Evolutionary conservation across 176 grass and related monocot species (phyloP), one percentile per base, ranked within the genome.

Genomic region (Hordeum marinum): DNA sequence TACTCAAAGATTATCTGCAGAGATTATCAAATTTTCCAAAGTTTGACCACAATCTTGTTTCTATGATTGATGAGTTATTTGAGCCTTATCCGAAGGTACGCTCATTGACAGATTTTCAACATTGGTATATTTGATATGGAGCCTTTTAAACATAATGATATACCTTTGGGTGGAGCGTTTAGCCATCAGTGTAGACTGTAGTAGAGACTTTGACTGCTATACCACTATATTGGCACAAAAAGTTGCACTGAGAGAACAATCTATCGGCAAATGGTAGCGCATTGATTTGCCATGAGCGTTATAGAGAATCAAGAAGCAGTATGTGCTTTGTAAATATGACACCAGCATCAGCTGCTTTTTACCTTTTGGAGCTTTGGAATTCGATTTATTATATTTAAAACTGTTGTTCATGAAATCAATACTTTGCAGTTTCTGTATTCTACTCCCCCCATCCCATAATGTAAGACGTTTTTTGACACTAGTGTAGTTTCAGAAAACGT

Each of bases 41-140:
- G 75, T 75, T 89, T 45, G 82, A 90, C 59, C 88, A 45, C 32
- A 94, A 85, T 89, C 84, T 83, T 67, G 85, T 98, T 92, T 62
- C 88, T 40, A 63, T 94, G 55, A 93, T 88, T 60, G 91, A 95
- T 62, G 91, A 94, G 75, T 65, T 95, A 20, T 89, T 90, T 81
- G 93, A 98, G 70, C 75, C 91, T 24, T 98, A 93, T 84, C 83
- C 94, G 58, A 85, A 92, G 93, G 96, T 95, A 93, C 83, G 83
- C 43, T 23, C 46, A 80, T 76, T 61, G 59, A 84, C 18, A 85
- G 35, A 23, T 87, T 70, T 31, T 42, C 11, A 64, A 32, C 25
- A 85, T 72, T 48, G 21, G 32, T 29, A 35, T 24, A 58, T 81
- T 77, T 81, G 12, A 31, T 52, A 82, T 75, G 48, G 25, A 68